Evolutionary conservation across 495 filamentous ascomycete species (phyloP).

Genomic region (Gamarada debralockiae): DNA sequence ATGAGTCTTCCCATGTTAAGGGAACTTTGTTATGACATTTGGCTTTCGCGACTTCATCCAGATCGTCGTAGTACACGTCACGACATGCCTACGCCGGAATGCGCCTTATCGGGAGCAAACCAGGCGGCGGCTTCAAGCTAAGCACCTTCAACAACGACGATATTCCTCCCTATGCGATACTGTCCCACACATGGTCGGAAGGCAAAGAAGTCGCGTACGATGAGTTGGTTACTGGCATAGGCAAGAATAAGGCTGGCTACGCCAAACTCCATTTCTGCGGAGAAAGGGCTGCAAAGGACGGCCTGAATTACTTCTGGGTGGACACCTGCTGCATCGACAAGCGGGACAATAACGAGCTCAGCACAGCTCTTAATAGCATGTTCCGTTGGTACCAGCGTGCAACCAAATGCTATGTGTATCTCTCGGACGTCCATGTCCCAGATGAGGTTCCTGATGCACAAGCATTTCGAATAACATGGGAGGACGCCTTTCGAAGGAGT

Average conservation of each 20-base stretch:
- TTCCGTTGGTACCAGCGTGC: constrained; percentile 21
- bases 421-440: constrained; percentile 6
- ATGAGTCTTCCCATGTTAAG: not conserved
- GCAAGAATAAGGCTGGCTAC: constrained; percentile 24
- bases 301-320: too few species aligned
- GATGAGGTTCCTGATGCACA: not conserved
- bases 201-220: constrained; percentile 26
- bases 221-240: constrained; percentile 19
- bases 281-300: not conserved
- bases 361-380: not conserved
- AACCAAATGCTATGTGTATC: constrained; percentile 21
- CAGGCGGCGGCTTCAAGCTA: not conserved
- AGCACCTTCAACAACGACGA: not conserved
- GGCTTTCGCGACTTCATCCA: constrained; percentile 3
- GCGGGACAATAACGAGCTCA: too few species aligned
- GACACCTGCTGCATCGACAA: too few species aligned
- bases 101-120: not conserved
- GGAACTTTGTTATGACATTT: not conserved
- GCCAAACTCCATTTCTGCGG: constrained; percentile 5
- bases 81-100: not conserved
- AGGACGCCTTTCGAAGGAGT: not conserved
- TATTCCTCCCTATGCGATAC: not conserved
- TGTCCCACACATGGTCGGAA: constrained; percentile 13
- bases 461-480: not conserved
- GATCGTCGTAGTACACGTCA: constrained; percentile 7